Evolutionary conservation across 192 early-diverging fungal genomes (phyloP), one percentile per base, ranked within the genome.

Genomic region (Rhizoclosmatium sp.): DNA sequence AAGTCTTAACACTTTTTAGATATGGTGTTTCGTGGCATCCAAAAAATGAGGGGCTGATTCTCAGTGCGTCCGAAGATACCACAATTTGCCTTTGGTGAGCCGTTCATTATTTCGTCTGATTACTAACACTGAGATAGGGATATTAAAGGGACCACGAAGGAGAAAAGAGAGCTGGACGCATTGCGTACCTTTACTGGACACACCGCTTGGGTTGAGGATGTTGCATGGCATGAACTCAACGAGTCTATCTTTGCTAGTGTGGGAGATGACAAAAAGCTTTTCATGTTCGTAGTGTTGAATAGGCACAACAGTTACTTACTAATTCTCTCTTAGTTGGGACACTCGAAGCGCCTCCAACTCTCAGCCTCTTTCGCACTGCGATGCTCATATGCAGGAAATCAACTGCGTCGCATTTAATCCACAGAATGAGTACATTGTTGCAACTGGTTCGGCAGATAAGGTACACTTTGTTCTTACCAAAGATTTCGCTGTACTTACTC

Each of bases 401-500:
- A 99, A 99, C 80, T 94, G 93, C 82, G 94, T 99, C 0, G 93
- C 94, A 16, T 99, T 97, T 83, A 96, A 96, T 81, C 96, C 95
- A 14, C 86, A 86, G 65, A 97, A 93, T 73, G 97, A 98, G 85
- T 93, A 86, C 74, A 85, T 99, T 42, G 85, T 99, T 56, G 94
- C 94, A 1, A 99, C 98, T 7, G 98, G 96, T 64, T 96, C 97
- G 1, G 92, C 94, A 45, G 98, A 99, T 84, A 93, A 92, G 82
- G 92, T 92, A 76, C 4, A 58, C 69, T 7, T 3, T 78, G 4
- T 64, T 61, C 76, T 75, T 84, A 54, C 51, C 5, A 54, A 10
- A 60, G 46, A 54, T 71, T 75, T 51, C 19, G 54, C 21, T 82
- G 16, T 31, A 31, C 67, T 41, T 39, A 46, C 21, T 42, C 56